Evolutionary conservation across 768 basidiomycete genomes (phyloP).

Genomic region (Tricholoma flavovirens): DNA sequence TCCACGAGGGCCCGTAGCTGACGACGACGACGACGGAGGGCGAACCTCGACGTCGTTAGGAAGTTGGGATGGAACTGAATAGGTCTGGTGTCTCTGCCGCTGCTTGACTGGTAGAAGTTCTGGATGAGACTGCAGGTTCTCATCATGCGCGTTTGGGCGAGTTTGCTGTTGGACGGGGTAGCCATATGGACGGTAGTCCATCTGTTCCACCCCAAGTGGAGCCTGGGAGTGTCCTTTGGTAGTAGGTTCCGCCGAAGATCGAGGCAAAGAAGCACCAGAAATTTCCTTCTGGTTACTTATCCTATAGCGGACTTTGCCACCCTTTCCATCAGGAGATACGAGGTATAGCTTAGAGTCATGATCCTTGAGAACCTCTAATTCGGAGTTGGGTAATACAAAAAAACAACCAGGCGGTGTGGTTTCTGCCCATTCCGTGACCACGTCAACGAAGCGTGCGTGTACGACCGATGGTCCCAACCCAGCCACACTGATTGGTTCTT

Average conservation of each 20-base stretch:
- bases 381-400: background rate
- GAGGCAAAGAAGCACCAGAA: background rate
- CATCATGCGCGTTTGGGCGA: background rate
- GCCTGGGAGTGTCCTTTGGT: background rate
- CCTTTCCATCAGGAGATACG: background rate
- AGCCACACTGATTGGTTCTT: too few relatives aligned
- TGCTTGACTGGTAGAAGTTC: background rate
- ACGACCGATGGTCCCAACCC: background rate
- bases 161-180: background rate
- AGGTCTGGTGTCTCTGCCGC: conserved; percentile 1
- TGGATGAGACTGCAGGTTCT: background rate
- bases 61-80: conserved; percentile 6
- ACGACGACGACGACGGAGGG: background rate
- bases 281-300: background rate
- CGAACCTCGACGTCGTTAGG: background rate
- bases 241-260: background rate
- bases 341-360: background rate
- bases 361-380: conserved; percentile 4
- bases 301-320: background rate
- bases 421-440: background rate
- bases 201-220: background rate
- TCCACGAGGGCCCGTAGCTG: background rate
- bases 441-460: background rate
- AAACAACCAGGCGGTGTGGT: background rate
- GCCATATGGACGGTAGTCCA: background rate